Evolutionary conservation across 2,329 filamentous ascomycete genomes (phyloP).

Genomic region (Penicillium psychrosexuale): DNA sequence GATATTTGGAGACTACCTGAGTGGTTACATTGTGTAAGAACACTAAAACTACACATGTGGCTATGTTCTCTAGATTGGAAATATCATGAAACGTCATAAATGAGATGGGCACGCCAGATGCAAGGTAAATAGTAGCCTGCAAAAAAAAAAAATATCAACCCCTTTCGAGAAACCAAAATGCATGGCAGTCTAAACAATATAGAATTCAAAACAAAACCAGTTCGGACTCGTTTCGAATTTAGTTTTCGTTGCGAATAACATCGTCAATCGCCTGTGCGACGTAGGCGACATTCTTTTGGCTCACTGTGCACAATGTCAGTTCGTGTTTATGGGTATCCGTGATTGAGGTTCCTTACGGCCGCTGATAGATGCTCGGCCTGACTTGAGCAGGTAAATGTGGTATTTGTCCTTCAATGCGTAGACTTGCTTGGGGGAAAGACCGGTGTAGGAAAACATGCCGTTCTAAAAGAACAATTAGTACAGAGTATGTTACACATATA

Average conservation of each 20-base stretch:
- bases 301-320: constrained; percentile 30
- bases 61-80: constrained; percentile 8
- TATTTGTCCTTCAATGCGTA: constrained; percentile 40
- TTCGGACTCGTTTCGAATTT: constrained; percentile 2
- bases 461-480: constrained; percentile 25
- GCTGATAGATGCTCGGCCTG: constrained; percentile 41
- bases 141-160: neutral
- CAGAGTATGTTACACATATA: neutral
- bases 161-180: neutral
- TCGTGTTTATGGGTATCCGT: neutral
- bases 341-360: constrained; percentile 30
- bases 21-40: neutral
- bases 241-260: constrained; percentile 36
- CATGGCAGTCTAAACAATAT: constrained; percentile 2
- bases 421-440: constrained; percentile 47
- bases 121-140: constrained; percentile 5
- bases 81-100: constrained; percentile 26
- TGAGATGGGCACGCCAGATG: constrained; percentile 14
- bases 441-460: constrained; percentile 89
- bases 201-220: neutral
- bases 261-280: constrained; percentile 40
- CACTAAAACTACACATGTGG: neutral
- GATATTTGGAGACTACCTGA: neutral
- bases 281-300: constrained; percentile 40
- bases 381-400: constrained; percentile 45